Percentiles rank a stretch among this genome's conserved stretches.
These are phyloP conservation scores for Nannochloropsis salina DNA, from an alignment of 108 stramenopile genomes.

Conservation along the genomic window DNA sequence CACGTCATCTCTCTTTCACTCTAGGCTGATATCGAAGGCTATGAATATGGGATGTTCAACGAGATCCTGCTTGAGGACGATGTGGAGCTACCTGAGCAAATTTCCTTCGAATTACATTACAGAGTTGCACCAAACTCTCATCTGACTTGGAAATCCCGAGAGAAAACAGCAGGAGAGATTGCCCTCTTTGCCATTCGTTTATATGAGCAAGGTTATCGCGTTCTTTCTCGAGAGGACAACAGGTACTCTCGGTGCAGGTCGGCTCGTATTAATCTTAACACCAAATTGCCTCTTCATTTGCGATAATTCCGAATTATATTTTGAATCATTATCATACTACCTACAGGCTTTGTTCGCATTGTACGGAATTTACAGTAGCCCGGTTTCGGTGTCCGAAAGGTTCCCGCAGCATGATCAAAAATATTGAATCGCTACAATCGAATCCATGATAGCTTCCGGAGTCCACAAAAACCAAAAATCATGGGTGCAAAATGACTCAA, in stretches of 20 bases:
- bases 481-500: no score
- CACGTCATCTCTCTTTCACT: not conserved
- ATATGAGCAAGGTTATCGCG: slow-evolving; percentile 10
- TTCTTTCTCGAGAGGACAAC: not conserved
- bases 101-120: slow-evolving; percentile 8
- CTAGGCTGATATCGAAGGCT: slow-evolving; percentile 5
- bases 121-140: not conserved
- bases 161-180: slow-evolving; percentile 1
- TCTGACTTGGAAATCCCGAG: slow-evolving; percentile 4
- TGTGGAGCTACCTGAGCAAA: slow-evolving; percentile 1
- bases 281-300: not conserved
- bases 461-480: no score
- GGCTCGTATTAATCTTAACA: not conserved
- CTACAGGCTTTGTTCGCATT: not conserved
- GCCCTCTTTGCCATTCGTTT: not conserved
- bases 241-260: not conserved
- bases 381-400: not conserved
- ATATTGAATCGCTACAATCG: not conserved
- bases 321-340: not conserved
- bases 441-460: no score
- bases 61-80: slow-evolving; percentile 1
- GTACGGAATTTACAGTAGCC: not conserved
- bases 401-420: not conserved
- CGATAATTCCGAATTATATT: not conserved
- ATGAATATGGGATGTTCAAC: not conserved